A percentile compares a stretch with the other conserved stretches of the same genome.
Evolutionary conservation across 2,329 filamentous ascomycete species (phyloP).

Genomic region (Helicocarpus griseus): DNA sequence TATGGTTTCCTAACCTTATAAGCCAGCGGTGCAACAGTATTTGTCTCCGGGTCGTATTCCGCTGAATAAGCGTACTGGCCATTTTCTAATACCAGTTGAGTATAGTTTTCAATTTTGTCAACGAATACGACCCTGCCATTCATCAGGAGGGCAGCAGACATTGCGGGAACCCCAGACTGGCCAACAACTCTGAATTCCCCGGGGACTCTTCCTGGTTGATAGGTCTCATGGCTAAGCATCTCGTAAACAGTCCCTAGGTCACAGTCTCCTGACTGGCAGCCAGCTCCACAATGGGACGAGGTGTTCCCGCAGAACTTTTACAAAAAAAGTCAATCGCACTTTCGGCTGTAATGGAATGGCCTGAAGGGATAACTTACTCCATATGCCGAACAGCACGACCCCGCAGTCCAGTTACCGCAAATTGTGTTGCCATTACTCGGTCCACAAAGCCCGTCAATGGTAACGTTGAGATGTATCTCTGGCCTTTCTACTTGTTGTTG

Average conservation of each 20-base stretch:
- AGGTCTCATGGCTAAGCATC: not conserved
- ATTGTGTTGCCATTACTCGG: slow-evolving; percentile 38
- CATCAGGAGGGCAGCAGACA: slow-evolving; percentile 52
- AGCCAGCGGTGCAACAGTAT: slow-evolving; percentile 37
- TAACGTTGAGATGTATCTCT: not conserved
- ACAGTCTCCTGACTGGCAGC: slow-evolving; percentile 48
- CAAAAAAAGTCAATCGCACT: not conserved
- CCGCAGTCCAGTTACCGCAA: slow-evolving; percentile 44
- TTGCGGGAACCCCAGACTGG: slow-evolving; percentile 51
- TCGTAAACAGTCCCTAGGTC: slow-evolving; percentile 3
- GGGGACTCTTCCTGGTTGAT: slow-evolving; percentile 25
- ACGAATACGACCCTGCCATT: slow-evolving; percentile 52
- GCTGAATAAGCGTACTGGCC: slow-evolving; percentile 51
- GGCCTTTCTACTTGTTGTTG: not conserved
- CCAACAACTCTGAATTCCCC: slow-evolving; percentile 43
- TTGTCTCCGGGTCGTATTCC: slow-evolving; percentile 47
- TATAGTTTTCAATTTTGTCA: slow-evolving; percentile 56
- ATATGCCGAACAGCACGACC: slow-evolving; percentile 49
- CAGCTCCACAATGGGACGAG: slow-evolving; percentile 45
- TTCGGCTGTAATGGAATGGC: not conserved
- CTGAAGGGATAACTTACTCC: slow-evolving; percentile 37
- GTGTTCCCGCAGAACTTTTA: slow-evolving; percentile 29
- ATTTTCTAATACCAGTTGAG: slow-evolving; percentile 44
- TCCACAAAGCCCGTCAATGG: slow-evolving; percentile 44
- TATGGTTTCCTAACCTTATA: slow-evolving; percentile 29